phyloP scores from a whole-genome alignment of 108 stramenopile species.

The Aurantiochytrium sp. region DNA sequence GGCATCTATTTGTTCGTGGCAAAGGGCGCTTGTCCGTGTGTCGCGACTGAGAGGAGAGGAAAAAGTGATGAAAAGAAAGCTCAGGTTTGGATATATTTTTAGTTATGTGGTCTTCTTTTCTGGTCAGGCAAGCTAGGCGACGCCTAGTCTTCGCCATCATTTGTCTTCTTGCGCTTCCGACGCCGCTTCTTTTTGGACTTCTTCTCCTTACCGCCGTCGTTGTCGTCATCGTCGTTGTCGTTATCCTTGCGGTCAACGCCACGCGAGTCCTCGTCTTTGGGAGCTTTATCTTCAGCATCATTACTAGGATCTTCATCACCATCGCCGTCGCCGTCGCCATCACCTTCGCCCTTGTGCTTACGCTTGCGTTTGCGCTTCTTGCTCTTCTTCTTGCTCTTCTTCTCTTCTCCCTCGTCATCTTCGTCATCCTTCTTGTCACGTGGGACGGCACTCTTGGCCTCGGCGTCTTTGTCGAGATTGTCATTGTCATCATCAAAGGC shows the following conservation, averaged over 20 bases:
- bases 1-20: no score
- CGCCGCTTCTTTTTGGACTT: no score
- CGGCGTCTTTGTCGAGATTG: background rate
- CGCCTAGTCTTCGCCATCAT: no score
- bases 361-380: slow-evolving; percentile 5
- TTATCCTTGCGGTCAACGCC: background rate
- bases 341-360: background rate
- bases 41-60: no score
- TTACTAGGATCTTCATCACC: background rate
- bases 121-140: no score
- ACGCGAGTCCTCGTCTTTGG: no score
- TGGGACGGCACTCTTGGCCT: background rate
- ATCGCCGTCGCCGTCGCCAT: background rate
- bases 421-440: background rate
- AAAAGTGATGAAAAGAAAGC: no score
- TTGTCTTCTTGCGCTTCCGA: no score
- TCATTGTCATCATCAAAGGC: background rate
- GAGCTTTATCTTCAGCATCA: no score
- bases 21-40: no score
- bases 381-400: background rate
- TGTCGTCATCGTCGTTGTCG: background rate
- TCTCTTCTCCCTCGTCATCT: background rate
- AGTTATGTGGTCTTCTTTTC: no score
- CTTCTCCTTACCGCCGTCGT: background rate
- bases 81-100: no score